A percentile compares a stretch with the other conserved stretches of the same genome.
phyloP scores from a whole-genome alignment of 2,329 filamentous ascomycete genomes.

The Aspergillus costaricaensis region DNA sequence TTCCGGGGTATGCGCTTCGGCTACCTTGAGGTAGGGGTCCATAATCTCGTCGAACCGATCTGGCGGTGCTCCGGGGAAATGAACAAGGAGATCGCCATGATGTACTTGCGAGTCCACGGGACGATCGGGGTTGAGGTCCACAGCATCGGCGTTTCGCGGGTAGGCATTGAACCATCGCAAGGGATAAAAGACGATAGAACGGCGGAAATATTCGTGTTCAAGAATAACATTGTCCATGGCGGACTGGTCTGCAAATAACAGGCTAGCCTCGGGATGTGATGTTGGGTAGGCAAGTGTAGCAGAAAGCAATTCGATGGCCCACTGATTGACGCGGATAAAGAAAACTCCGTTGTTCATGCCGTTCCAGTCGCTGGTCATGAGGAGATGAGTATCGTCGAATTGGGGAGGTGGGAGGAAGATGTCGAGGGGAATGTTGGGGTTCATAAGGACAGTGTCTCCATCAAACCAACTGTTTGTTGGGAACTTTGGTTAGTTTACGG shows the following conservation, averaged over 20 bases:
- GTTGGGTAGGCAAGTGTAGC: constrained; percentile 29
- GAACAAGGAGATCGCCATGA: constrained; percentile 20
- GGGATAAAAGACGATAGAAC: constrained; percentile 19
- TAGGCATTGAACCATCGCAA: constrained; percentile 24
- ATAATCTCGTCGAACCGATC: constrained; percentile 10
- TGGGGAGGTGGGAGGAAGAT: constrained; percentile 36
- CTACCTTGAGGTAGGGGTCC: constrained; percentile 18
- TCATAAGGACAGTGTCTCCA: constrained; percentile 37
- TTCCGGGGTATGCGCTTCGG: constrained; percentile 13
- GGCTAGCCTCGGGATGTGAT: constrained; percentile 23
- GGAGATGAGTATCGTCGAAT: constrained; percentile 31
- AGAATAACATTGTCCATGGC: constrained; percentile 8
- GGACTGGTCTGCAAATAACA: constrained; percentile 24
- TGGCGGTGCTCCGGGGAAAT: constrained; percentile 16
- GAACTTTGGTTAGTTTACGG: background rate
- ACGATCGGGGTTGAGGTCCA: constrained; percentile 1
- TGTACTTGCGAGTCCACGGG: constrained; percentile 14
- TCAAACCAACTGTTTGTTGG: constrained; percentile 35
- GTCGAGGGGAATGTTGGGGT: constrained; percentile 35
- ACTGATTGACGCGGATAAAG: constrained; percentile 36
- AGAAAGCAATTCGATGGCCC: constrained; percentile 35
- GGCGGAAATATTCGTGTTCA: constrained; percentile 21
- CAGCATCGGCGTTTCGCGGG: constrained; percentile 10
- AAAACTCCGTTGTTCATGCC: constrained; percentile 40
- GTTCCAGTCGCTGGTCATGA: constrained; percentile 35